Evolutionary conservation across 805 yeast species (phyloP).

Genomic region (Dipodascus albidus): DNA sequence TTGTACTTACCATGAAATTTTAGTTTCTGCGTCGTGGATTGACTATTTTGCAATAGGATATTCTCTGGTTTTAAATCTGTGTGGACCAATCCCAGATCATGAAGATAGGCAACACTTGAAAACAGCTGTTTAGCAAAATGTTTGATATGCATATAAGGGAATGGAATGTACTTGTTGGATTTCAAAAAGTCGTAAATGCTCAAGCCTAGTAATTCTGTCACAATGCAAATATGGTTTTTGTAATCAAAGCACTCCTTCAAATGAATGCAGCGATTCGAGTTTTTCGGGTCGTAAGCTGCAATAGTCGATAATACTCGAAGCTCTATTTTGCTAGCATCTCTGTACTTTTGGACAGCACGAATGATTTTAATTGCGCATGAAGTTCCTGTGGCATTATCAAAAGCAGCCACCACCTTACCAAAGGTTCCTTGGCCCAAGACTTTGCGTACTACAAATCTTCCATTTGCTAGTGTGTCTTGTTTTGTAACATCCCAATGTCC

Average conservation of each 20-base stretch:
- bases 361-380: constrained; percentile 87
- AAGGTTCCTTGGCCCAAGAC: constrained; percentile 87
- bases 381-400: constrained; percentile 46
- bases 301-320: constrained; percentile 68
- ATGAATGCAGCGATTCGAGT: constrained; percentile 69
- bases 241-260: constrained; percentile 84
- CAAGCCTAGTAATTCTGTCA: constrained; percentile 75
- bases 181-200: constrained; percentile 87
- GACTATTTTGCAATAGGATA: constrained; percentile 53
- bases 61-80: constrained; percentile 97
- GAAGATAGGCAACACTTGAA: constrained; percentile 77
- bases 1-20: constrained; percentile 27
- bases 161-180: constrained; percentile 71
- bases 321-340: constrained; percentile 93
- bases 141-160: constrained; percentile 89
- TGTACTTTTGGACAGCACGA: constrained; percentile 81
- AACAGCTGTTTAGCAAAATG: constrained; percentile 78
- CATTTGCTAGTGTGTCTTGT: constrained; percentile 1
- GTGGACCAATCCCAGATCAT: constrained; percentile 81
- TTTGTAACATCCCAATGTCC: constrained; percentile 14
- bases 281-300: constrained; percentile 57
- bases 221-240: constrained; percentile 87
- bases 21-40: constrained; percentile 28
- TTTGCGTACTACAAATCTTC: constrained; percentile 50
- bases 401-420: constrained; percentile 82